Evolutionary conservation across 768 basidiomycete genomes (phyloP), one percentile per base, ranked within the genome.

Genomic region (Naganishia antarctica): DNA sequence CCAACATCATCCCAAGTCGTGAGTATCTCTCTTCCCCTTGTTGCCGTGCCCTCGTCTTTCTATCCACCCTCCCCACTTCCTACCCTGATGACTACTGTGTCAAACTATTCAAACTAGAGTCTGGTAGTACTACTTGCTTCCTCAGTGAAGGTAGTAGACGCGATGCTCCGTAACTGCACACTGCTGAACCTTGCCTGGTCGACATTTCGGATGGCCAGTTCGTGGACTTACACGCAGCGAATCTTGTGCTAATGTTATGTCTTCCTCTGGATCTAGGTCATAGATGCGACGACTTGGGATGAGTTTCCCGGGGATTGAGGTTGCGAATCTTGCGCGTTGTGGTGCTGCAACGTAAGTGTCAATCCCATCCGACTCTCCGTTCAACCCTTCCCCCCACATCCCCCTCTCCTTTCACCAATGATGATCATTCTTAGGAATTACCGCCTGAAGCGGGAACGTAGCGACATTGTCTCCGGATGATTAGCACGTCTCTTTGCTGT

Each of bases 91-190:
- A 57, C 53, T 18, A 57, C 53, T 29, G 53, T 57, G 53, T 57
- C 34, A 57, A 57, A 57, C 53, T 37, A 18, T 6, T 57, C 53
- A 57, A 57, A 57, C 53, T 57, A 57, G 53, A 57, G 53, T 57
- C 53, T 57, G 53, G 53, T 57, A 57, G 53, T 57, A 57, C 53
- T 40, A 57, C 53, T 57, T 57, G 53, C 53, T 57, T 57, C 53
- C 53, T 57, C 53, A 57, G 53, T 57, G 53, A 57, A 57, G 53
- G 53, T 57, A 57, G 53, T 57, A 40, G 53, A 57, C 53, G 53
- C 53, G 31, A 57, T 57, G 53, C 53, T 57, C 53, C 53, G 53
- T 57, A 57, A 57, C 53, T 57, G 53, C 53, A 57, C 34, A 57
- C 53, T 57, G 31, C 53, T 57, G 53, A 57, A 57, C 53, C 37